Evolutionary conservation across 257 asterid genomes (phyloP), one percentile per base, ranked within the genome.

Genomic region (Verbena officinalis): DNA sequence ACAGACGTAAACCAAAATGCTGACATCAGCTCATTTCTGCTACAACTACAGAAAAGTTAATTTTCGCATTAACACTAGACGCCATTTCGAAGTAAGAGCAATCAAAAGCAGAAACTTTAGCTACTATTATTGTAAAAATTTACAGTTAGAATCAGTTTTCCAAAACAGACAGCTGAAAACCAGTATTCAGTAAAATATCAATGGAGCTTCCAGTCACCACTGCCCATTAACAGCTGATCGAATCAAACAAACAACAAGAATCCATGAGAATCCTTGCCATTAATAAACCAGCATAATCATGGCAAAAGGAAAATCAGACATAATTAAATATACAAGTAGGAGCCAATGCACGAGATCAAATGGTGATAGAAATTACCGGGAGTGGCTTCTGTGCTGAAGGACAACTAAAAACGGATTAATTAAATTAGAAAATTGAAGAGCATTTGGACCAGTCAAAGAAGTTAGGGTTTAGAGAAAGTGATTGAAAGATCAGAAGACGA

Each of bases 181-280:
- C 69, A 33, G 40, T 54, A 66, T 58, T 40, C 77, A 52, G 33
- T 36, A 53, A 59, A 50, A 7, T 57, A 72, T 40, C 63, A 66
- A 52, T 22, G 22, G 30, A 58, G 21, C 63, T 46, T 30, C 73
- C 40, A 42, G 53, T 48, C 62, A 46, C 53, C 67, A 38, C 24
- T 7, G 59, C 67, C 40, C 65, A 55, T 56, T 20, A 55, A 69
- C 64, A 71, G 21, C 70, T 46, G 68, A 58, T 46, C 48, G 51
- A 39, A 57, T 48, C 27, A 30, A 49, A 50, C 17, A 65, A 30
- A 15, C 30, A 56, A 58, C 21, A 51, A 46, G 39, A 50, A 69
- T 44, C 62, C 21, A 54, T 20, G 40, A 53, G 49, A 60, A 44
- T 19, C 17, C 13, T 7, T 6, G 36, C 49, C 30, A 62, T 17